phyloP scores from a whole-genome alignment of 805 yeast species.

The Ogataea populi-albae region DNA sequence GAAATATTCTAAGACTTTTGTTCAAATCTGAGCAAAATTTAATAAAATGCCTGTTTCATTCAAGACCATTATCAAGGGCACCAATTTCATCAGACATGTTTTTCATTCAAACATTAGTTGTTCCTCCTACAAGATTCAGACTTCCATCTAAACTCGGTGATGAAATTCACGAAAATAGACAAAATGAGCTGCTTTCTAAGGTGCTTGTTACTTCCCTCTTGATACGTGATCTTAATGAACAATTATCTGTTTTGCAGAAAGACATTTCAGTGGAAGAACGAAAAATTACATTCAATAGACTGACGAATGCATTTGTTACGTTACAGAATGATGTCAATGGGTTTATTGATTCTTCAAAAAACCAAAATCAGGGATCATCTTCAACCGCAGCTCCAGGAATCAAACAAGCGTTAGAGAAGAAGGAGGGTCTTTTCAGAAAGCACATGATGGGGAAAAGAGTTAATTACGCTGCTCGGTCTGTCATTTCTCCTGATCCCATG shows the following conservation, averaged over 20 bases:
- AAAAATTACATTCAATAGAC: slow-evolving; percentile 74
- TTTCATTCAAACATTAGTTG: slow-evolving; percentile 82
- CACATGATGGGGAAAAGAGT: slow-evolving; percentile 99
- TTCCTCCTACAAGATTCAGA: slow-evolving; percentile 96
- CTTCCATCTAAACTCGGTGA: slow-evolving; percentile 97
- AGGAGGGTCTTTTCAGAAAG: slow-evolving; percentile 96
- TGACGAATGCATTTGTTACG: slow-evolving; percentile 94
- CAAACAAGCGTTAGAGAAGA: slow-evolving; percentile 96
- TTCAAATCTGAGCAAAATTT: slow-evolving; percentile 71
- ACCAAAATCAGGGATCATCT: slow-evolving; percentile 66
- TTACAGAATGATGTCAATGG: slow-evolving; percentile 94
- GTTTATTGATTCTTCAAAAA: slow-evolving; percentile 87
- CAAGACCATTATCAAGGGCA: slow-evolving; percentile 59
- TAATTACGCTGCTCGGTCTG: slow-evolving; percentile 98
- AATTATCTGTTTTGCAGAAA: slow-evolving; percentile 62
- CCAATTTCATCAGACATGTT: slow-evolving; percentile 73
- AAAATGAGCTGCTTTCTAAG: slow-evolving; percentile 81
- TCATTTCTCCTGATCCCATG: slow-evolving; percentile 98
- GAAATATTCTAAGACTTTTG: slow-evolving; percentile 70
- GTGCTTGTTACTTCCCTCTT: slow-evolving; percentile 75
- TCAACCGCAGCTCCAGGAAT: slow-evolving; percentile 88
- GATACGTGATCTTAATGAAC: slow-evolving; percentile 88
- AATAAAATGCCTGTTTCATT: slow-evolving; percentile 72
- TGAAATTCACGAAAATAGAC: slow-evolving; percentile 90
- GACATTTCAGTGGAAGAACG: slow-evolving; percentile 67